Base-by-base conservation (phyloP, 805 yeast genomes). In the Candida methanosorbosa region DNA sequence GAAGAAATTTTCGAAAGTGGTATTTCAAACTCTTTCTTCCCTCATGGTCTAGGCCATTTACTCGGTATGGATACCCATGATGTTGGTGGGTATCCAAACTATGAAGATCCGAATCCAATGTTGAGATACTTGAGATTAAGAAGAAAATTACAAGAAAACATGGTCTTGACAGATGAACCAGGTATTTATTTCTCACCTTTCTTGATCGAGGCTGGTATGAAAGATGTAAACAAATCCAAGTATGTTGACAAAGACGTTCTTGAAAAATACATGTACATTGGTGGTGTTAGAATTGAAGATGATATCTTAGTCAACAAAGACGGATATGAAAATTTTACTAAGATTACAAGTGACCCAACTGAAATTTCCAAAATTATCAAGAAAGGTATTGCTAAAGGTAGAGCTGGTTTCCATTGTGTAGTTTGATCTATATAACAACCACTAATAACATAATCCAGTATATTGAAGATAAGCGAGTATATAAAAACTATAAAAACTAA, bases 211-310 rank as follows among this genome's bases (percentile, higher is more conserved):
- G 76, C 80, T 22, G 72, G 73, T 9, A 58, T 81, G 45, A 63
- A 71, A 30, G 69, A 69, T 25, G 64, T 68, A 4, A 57, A 59
- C 31, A 72, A 73, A 46, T 42, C 59, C 24, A 74, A 73, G 47
- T 82, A 62, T 56, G 78, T 90, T 38, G 68, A 86, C 48, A 54
- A 58, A 42, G 76, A 72, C 0, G 76, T 81, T 6, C 64, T 90
- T 41, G 77, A 83, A 37, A 78, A 74, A 49, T 90, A 87, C 58
- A 74, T 81, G 80, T 73, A 80, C 45, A 75, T 92, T 37, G 98
- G 98, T n/a, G 98, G 98, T 30, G 96, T 90, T 5, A 75, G 98
- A 57, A 86, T 90, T 38, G 98, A 90, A 59, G 98, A 90, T 54
- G 97, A 90, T 52, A 70, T 92, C 28, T 61, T 85, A 30, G 80